phyloP scores from a whole-genome alignment of 305 asterid species.

The Andrographis paniculata region DNA sequence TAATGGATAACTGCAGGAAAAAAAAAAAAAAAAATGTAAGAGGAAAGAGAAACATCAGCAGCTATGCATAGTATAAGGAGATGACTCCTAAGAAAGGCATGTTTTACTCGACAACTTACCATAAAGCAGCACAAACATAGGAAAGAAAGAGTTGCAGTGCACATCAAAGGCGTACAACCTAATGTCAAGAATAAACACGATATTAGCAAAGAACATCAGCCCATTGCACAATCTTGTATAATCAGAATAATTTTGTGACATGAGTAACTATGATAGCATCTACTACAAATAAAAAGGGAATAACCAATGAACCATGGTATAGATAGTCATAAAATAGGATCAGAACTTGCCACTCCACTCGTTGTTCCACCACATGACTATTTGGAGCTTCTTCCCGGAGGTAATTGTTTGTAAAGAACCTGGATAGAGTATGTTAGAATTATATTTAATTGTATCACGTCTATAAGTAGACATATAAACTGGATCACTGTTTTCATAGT shows the following conservation, averaged over 20 bases:
- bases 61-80: slow-evolving; percentile 12
- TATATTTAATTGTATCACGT: too few relatives aligned
- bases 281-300: slow-evolving; percentile 7
- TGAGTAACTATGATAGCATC: slow-evolving; percentile 7
- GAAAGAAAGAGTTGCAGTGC: slow-evolving; percentile 99
- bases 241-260: too few relatives aligned
- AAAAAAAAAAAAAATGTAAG: background rate
- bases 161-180: slow-evolving; percentile 99
- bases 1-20: slow-evolving; percentile 65
- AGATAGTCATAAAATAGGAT: slow-evolving; percentile 10
- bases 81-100: background rate
- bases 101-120: slow-evolving; percentile 35
- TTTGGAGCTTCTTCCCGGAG: slow-evolving; percentile 92
- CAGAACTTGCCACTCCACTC: slow-evolving; percentile 88
- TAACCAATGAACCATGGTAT: slow-evolving; percentile 7
- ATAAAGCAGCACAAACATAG: slow-evolving; percentile 73
- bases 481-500: too few relatives aligned
- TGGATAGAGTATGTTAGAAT: slow-evolving; percentile 23
- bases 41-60: slow-evolving; percentile 14
- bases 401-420: slow-evolving; percentile 95
- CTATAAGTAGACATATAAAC: slow-evolving; percentile 7
- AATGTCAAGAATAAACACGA: slow-evolving; percentile 21
- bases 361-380: slow-evolving; percentile 96
- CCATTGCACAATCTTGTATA: too few relatives aligned
- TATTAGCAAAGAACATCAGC: slow-evolving; percentile 20